phyloP scores from a whole-genome alignment of 257 asterid genomes.

The Hygrophila difformis region DNA sequence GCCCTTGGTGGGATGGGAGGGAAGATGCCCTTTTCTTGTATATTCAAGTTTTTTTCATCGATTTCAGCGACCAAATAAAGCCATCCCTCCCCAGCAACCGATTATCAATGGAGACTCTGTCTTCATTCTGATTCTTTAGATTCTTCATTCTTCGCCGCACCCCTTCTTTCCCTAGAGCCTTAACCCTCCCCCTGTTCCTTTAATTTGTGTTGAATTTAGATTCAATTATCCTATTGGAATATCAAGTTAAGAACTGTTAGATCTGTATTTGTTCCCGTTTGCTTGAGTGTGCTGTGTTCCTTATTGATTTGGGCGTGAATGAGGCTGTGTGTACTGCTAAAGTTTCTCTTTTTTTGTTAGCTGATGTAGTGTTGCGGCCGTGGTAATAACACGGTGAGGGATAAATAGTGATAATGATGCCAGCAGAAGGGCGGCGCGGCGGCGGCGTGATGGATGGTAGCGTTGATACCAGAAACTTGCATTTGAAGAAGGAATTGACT shows the following conservation, averaged over 20 bases:
- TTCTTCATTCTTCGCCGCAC: not conserved
- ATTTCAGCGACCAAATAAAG: slow-evolving; percentile 14
- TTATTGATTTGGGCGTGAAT: not conserved
- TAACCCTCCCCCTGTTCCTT: slow-evolving; percentile 1
- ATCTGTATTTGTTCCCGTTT: slow-evolving; percentile 15
- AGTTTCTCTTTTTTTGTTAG: not conserved
- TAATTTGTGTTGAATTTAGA: not conserved
- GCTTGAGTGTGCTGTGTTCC: not conserved
- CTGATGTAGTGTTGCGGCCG: not conserved
- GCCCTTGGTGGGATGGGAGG: not conserved
- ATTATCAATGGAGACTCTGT: not conserved
- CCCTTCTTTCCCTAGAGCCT: too few species aligned
- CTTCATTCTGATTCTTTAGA: slow-evolving; percentile 3
- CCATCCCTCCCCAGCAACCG: slow-evolving; percentile 2
- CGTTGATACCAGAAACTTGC: slow-evolving; percentile 84
- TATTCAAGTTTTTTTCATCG: slow-evolving; percentile 12
- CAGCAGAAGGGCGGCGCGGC: slow-evolving; percentile 24
- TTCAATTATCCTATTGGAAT: too few species aligned
- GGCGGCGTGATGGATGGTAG: slow-evolving; percentile 10
- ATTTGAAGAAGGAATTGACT: slow-evolving; percentile 89
- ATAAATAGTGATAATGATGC: not conserved
- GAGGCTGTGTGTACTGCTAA: too few species aligned
- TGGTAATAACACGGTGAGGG: not conserved
- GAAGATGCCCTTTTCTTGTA: too few species aligned
- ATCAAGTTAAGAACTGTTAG: slow-evolving; percentile 9